phyloP scores from a whole-genome alignment of 805 yeast genomes.

The Candida bentonensis region DNA sequence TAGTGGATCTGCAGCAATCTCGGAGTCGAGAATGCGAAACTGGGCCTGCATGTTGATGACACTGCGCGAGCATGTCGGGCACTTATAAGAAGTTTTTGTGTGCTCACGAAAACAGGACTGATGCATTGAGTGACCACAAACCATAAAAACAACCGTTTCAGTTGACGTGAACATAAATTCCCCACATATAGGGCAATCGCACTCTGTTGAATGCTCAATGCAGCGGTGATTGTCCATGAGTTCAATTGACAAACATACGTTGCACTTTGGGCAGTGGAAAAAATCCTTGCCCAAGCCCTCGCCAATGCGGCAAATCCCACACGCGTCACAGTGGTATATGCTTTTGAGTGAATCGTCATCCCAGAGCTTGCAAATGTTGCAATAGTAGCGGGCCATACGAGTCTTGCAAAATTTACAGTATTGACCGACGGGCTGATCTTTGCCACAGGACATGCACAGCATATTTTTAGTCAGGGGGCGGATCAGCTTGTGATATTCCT shows the following conservation, averaged over 20 bases:
- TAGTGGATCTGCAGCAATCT: constrained; percentile 58
- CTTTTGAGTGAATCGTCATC: constrained; percentile 62
- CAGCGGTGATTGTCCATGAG: constrained; percentile 68
- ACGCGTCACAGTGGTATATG: constrained; percentile 82
- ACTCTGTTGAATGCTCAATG: constrained; percentile 74
- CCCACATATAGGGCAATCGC: constrained; percentile 86
- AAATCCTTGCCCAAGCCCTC: constrained; percentile 78
- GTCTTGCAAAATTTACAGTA: constrained; percentile 55
- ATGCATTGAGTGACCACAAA: constrained; percentile 90
- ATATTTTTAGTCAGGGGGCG: constrained; percentile 51
- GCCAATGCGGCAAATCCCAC: constrained; percentile 89
- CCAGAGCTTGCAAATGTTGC: constrained; percentile 64
- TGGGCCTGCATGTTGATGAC: constrained; percentile 79
- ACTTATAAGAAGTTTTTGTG: constrained; percentile 71
- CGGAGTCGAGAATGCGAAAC: constrained; percentile 75
- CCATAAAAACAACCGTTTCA: constrained; percentile 76
- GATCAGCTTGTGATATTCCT: constrained; percentile 41
- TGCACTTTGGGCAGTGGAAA: constrained; percentile 82
- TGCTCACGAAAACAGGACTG: constrained; percentile 70
- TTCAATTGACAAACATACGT: constrained; percentile 74
- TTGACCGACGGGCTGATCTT: constrained; percentile 60
- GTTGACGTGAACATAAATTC: constrained; percentile 80
- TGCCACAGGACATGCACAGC: constrained; percentile 67
- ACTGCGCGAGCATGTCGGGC: constrained; percentile 82
- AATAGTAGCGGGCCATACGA: constrained; percentile 62